Conservation (phyloP, 2,329 filamentous ascomycete species). For the Trichoderma guizhouense region DNA sequence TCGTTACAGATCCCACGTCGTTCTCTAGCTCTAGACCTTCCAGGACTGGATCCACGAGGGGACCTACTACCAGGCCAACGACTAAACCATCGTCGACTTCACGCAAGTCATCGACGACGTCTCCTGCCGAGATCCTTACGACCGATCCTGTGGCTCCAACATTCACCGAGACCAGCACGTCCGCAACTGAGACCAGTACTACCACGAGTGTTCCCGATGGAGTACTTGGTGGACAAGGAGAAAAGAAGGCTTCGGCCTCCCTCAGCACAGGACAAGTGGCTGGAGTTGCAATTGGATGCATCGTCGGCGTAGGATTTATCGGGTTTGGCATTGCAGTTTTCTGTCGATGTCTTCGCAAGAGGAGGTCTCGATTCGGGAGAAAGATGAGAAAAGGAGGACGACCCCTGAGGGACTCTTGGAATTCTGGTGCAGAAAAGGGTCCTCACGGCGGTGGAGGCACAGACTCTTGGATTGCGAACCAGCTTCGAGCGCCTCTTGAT, state of each 20-base stretch:
- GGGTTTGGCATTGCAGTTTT: conserved; percentile 47
- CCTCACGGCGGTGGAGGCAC: conserved; percentile 19
- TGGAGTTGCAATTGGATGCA: conserved; percentile 56
- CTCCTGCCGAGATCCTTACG: background rate
- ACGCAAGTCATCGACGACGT: background rate
- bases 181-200: background rate
- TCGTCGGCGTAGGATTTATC: conserved; percentile 44
- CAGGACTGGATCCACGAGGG: background rate
- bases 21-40: conserved; percentile 16
- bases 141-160: background rate
- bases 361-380: conserved; percentile 30
- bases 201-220: conserved; percentile 10
- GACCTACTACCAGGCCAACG: background rate
- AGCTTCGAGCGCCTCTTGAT: conserved; percentile 24
- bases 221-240: background rate
- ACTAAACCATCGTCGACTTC: background rate
- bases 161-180: conserved; percentile 3
- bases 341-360: conserved; percentile 40
- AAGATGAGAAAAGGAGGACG: conserved; percentile 5
- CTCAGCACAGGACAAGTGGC: conserved; percentile 47
- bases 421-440: conserved; percentile 30
- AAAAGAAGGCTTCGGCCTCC: background rate
- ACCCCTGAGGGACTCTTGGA: conserved; percentile 34
- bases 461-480: conserved; percentile 29
- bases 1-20: conserved; percentile 28